Evolutionary conservation across 257 asterid species (phyloP).

Genomic region (Nicotiana sylvestris): DNA sequence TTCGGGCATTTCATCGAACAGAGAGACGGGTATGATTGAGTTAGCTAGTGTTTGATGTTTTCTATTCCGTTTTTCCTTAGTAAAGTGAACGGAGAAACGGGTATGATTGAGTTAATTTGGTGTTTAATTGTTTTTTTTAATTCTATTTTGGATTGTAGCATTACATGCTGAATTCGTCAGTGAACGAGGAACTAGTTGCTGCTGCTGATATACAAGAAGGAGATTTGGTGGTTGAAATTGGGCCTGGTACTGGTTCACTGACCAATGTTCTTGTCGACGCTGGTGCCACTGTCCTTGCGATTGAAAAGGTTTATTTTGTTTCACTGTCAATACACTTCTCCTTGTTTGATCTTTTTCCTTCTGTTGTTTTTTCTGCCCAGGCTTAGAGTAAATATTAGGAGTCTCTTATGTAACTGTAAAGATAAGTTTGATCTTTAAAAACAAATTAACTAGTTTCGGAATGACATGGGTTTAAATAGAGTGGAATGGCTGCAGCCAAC

Average conservation of each 20-base stretch:
- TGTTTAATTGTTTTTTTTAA: neutral
- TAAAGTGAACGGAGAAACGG: neutral
- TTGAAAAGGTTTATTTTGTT: conserved; percentile 69
- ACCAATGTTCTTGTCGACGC: conserved; percentile 73
- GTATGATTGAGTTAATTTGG: neutral
- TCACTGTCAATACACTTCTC: neutral
- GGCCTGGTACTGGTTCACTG: conserved; percentile 98
- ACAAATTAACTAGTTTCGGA: neutral
- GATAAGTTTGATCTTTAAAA: neutral
- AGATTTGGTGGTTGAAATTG: conserved; percentile 86
- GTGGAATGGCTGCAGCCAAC: neutral
- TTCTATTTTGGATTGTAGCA: conserved; percentile 45
- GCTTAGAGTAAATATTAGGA: neutral
- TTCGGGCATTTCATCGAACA: conserved; percentile 9
- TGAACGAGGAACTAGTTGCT: conserved; percentile 69
- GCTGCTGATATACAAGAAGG: conserved; percentile 79
- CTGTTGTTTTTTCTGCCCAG: neutral
- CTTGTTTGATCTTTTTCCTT: neutral
- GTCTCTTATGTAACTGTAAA: neutral
- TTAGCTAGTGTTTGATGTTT: neutral
- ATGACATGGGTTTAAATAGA: neutral
- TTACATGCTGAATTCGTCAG: conserved; percentile 74
- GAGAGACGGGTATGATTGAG: neutral
- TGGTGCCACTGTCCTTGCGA: conserved; percentile 89
- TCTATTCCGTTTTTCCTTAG: neutral